These are phyloP conservation scores for Pulveroboletus sp. DNA, from an alignment of 768 basidiomycete species.

Conservation along the genomic window DNA sequence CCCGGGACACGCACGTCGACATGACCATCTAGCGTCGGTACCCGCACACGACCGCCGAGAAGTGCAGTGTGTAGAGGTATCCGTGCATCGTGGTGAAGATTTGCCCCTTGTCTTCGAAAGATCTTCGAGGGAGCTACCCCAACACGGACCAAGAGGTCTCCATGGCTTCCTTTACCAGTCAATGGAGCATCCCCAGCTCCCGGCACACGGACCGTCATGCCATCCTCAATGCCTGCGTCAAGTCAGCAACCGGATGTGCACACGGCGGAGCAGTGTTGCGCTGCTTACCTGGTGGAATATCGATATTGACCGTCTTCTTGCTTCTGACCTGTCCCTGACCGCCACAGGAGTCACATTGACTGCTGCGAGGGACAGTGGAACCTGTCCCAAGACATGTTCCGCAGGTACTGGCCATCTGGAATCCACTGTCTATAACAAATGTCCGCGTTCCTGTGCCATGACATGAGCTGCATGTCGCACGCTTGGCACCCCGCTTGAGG, in stretches of 20 bases:
- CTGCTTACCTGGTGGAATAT: slow-evolving; percentile 77
- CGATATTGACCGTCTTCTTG: slow-evolving; percentile 71
- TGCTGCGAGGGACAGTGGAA: slow-evolving; percentile 67
- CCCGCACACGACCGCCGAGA: slow-evolving; percentile 87
- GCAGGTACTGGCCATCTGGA: slow-evolving; percentile 96
- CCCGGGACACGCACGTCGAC: slow-evolving; percentile 89
- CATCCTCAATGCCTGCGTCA: slow-evolving; percentile 81
- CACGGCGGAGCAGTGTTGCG: not conserved
- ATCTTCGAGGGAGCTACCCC: slow-evolving; percentile 76
- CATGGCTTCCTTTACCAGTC: slow-evolving; percentile 68
- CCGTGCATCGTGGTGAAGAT: slow-evolving; percentile 83
- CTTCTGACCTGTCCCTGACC: slow-evolving; percentile 86
- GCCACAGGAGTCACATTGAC: slow-evolving; percentile 74
- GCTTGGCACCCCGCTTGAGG: slow-evolving; percentile 80
- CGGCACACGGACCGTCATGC: slow-evolving; percentile 82
- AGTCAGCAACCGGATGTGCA: slow-evolving; percentile 7
- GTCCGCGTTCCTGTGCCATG: slow-evolving; percentile 84
- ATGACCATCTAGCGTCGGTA: slow-evolving; percentile 93
- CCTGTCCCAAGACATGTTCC: slow-evolving; percentile 77
- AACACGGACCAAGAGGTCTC: slow-evolving; percentile 85
- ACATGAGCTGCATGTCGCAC: slow-evolving; percentile 74
- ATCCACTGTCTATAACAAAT: slow-evolving; percentile 87
- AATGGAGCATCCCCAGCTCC: slow-evolving; percentile 82
- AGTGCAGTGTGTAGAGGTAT: slow-evolving; percentile 90
- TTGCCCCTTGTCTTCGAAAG: slow-evolving; percentile 87